Conservation (phyloP, 2,329 filamentous ascomycete genomes). For the Dactylellina sp. region DNA sequence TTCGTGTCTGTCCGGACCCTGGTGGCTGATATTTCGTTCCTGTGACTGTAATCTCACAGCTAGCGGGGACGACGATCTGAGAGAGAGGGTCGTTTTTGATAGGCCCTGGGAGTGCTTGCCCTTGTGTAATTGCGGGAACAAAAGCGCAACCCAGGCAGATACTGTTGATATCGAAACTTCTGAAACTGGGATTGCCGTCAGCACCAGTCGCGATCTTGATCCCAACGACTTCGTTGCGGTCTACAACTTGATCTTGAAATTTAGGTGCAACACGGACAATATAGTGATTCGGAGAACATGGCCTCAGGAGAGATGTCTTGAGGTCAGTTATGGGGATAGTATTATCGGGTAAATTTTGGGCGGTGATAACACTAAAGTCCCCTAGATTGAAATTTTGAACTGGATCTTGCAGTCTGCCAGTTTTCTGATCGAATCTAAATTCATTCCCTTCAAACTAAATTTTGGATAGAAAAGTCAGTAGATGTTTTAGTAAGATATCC, state of each 20-base stretch:
- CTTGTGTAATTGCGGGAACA: constrained; percentile 29
- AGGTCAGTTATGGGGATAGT: constrained; percentile 1
- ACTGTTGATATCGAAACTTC: constrained; percentile 20
- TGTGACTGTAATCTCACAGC: constrained; percentile 16
- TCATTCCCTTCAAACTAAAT: constrained; percentile 28
- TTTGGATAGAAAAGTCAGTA: background rate
- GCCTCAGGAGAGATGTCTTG: constrained; percentile 13
- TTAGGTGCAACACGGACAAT: constrained; percentile 10
- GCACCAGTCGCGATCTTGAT: constrained; percentile 20
- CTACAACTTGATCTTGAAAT: constrained; percentile 2
- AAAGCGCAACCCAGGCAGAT: constrained; percentile 20
- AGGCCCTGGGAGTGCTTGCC: background rate
- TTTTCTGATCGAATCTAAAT: constrained; percentile 12
- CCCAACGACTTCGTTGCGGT: constrained; percentile 8
- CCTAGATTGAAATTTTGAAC: constrained; percentile 23
- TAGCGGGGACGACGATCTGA: constrained; percentile 2
- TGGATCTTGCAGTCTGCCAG: constrained; percentile 12
- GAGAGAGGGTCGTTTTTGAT: constrained; percentile 1
- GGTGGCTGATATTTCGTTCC: constrained; percentile 18
- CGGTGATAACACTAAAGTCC: constrained; percentile 28
- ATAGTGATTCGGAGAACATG: constrained; percentile 29
- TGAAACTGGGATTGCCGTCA: constrained; percentile 9
- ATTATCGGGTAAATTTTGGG: background rate
- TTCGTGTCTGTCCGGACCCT: background rate
- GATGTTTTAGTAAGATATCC: too few species aligned